Percentiles rank a stretch among this genome's conserved stretches.
Conservation (phyloP, 2,329 filamentous ascomycete genomes). For the Fusarium haematococcum region DNA sequence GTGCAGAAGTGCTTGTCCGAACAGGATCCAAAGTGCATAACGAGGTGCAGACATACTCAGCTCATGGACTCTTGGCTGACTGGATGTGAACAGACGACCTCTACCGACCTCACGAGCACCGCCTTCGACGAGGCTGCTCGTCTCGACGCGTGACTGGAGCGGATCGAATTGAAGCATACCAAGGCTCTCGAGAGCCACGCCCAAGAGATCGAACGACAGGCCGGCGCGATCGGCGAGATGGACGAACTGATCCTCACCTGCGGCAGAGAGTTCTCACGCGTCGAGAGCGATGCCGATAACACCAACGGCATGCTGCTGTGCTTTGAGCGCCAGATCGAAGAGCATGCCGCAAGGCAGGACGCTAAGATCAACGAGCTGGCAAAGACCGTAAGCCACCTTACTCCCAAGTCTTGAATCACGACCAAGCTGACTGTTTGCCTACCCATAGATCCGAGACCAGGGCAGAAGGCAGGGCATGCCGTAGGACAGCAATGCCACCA, state of each 20-base stretch:
- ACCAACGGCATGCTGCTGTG: neutral
- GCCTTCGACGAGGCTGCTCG: neutral
- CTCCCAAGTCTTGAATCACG: neutral
- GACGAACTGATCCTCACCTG: too few species aligned
- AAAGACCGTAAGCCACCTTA: neutral
- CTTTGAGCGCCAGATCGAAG: neutral
- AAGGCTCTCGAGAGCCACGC: neutral
- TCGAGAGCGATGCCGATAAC: neutral
- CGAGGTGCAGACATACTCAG: constrained; percentile 40
- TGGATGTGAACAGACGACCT: constrained; percentile 11
- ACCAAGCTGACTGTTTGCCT: neutral
- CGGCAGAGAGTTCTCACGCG: too few species aligned
- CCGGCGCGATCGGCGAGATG: too few species aligned
- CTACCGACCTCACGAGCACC: neutral
- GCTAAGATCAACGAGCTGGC: neutral
- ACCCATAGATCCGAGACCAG: neutral
- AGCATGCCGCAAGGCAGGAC: neutral
- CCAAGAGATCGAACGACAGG: neutral
- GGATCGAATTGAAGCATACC: neutral
- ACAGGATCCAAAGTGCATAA: constrained; percentile 20
- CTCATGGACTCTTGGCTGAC: constrained; percentile 25
- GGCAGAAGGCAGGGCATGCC: neutral
- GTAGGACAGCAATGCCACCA: neutral
- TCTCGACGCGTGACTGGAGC: neutral
- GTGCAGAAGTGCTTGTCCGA: constrained; percentile 12